phyloP scores from a whole-genome alignment of 2,329 filamentous ascomycete species.

The Microdochium paspali region DNA sequence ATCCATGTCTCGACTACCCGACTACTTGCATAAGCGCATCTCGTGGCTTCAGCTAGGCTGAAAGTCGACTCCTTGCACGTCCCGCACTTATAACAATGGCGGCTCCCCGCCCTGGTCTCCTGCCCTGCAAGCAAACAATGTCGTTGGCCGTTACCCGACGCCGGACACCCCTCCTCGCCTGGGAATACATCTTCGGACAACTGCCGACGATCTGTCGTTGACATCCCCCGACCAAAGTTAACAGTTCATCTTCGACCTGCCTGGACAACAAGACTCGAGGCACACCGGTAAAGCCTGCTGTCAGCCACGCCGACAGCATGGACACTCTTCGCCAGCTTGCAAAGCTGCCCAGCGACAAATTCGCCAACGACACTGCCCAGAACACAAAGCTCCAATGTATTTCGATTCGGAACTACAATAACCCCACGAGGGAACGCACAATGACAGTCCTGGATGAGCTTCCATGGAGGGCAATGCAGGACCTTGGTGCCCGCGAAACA shows the following conservation, averaged over 20 bases:
- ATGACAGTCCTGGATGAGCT: background rate
- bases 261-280: no score
- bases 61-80: background rate
- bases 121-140: background rate
- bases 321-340: background rate
- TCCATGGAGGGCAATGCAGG: background rate
- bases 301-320: background rate
- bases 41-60: background rate
- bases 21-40: background rate
- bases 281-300: no score
- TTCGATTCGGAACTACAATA: background rate
- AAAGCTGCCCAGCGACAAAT: background rate
- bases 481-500: background rate
- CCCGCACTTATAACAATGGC: background rate
- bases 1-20: no score
- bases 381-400: background rate
- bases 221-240: no score
- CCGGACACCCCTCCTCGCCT: no score
- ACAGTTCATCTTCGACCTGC: no score
- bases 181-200: no score
- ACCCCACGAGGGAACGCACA: background rate
- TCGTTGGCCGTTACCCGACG: no score
- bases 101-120: background rate
- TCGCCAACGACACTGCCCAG: background rate
- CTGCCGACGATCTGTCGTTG: no score